Conservation (phyloP, 2,329 filamentous ascomycete genomes). For the Cladosporium sp. region DNA sequence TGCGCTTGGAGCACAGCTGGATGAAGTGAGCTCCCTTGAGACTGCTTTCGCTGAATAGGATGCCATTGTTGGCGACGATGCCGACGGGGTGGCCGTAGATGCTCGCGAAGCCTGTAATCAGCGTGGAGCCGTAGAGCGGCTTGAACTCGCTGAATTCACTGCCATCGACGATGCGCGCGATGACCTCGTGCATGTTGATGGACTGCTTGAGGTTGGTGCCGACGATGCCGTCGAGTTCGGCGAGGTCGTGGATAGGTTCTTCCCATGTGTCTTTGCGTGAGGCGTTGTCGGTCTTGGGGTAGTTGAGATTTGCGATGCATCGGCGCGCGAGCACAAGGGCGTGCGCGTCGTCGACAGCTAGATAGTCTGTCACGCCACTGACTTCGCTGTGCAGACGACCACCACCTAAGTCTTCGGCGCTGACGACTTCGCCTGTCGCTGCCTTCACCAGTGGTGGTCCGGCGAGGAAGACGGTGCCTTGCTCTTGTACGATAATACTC, state of each 20-base stretch:
- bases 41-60: conserved; percentile 84
- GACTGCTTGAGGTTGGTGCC: conserved; percentile 86
- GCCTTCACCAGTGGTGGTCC: conserved; percentile 94
- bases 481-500: conserved; percentile 91
- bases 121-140: conserved; percentile 79
- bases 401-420: conserved; percentile 85
- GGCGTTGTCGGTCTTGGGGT: conserved; percentile 57
- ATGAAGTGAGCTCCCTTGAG: conserved; percentile 97
- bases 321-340: conserved; percentile 82
- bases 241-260: conserved; percentile 76
- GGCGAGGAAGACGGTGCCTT: conserved; percentile 96
- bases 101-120: conserved; percentile 82
- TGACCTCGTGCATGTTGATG: conserved; percentile 84
- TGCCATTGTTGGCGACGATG: conserved; percentile 94
- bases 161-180: conserved; percentile 88
- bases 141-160: conserved; percentile 94
- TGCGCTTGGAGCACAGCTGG: conserved; percentile 86
- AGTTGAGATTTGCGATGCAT: conserved; percentile 87
- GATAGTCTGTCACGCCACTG: conserved; percentile 91
- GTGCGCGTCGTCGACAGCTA: conserved; percentile 91
- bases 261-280: conserved; percentile 49
- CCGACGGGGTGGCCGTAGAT: conserved; percentile 91
- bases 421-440: conserved; percentile 89
- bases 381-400: conserved; percentile 86
- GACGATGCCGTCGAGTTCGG: conserved; percentile 84